A percentile compares a stretch with the other conserved stretches of the same genome.
phyloP scores from a whole-genome alignment of 202 grass and related monocot genomes.

The Musa balbisiana region DNA sequence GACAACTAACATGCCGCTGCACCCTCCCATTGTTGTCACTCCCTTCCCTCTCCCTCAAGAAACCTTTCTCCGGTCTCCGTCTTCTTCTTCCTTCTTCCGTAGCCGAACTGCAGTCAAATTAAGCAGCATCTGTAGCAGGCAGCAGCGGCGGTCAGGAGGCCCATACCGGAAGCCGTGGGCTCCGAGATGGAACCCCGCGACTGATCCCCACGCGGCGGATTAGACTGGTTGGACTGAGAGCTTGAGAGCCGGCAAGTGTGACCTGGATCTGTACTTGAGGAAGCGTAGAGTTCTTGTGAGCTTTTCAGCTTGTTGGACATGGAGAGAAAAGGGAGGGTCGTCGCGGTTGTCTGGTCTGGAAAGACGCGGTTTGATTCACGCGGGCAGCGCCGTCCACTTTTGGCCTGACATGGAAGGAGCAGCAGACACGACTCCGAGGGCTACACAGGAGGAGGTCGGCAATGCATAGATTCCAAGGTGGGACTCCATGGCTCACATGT shows the following conservation, averaged over 20 bases:
- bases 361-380: not conserved
- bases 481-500: no score
- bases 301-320: not conserved
- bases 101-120: no score
- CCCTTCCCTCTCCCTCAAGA: no score
- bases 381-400: not conserved
- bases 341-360: not conserved
- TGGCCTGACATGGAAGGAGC: not conserved
- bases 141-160: no score
- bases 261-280: conserved; percentile 4
- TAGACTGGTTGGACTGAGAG: no score
- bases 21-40: not conserved
- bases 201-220: no score
- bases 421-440: not conserved
- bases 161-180: no score
- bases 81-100: no score
- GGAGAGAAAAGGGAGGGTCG: not conserved
- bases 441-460: not conserved
- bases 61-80: no score
- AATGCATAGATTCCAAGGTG: not conserved
- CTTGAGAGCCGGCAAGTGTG: not conserved
- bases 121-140: no score
- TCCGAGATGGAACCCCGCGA: no score
- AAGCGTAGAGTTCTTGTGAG: not conserved
- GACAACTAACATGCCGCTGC: not conserved